A percentile compares a stretch with the other conserved stretches of the same genome.
These are phyloP conservation scores for Penicillium pancosmium DNA, from an alignment of 495 filamentous ascomycete genomes.

Conservation along the genomic window DNA sequence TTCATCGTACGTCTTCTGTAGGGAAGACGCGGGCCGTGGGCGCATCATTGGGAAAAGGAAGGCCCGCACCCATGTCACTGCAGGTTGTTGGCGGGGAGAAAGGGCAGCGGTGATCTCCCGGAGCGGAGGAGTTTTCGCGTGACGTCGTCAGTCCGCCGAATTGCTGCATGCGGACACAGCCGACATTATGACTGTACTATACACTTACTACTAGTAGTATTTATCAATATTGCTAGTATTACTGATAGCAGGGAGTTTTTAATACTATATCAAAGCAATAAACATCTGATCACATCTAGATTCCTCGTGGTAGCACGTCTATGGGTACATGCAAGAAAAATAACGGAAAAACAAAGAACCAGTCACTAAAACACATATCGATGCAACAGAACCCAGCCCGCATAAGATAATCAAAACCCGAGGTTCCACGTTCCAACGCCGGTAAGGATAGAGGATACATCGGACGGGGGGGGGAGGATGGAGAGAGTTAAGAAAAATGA, in stretches of 20 bases:
- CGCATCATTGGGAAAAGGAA: conserved; percentile 66
- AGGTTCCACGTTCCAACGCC: conserved; percentile 40
- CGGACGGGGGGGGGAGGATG: conserved; percentile 13
- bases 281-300: conserved; percentile 29
- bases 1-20: conserved; percentile 98
- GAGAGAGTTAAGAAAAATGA: conserved; percentile 15
- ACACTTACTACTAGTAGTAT: neutral
- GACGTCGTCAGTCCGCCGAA: conserved; percentile 45
- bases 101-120: conserved; percentile 27
- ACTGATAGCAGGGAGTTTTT: neutral
- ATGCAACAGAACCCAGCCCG: conserved; percentile 29
- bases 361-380: conserved; percentile 25
- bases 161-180: conserved; percentile 27
- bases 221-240: neutral
- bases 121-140: conserved; percentile 41
- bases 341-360: conserved; percentile 23
- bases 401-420: conserved; percentile 26
- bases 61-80: conserved; percentile 36
- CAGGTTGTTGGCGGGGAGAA: conserved; percentile 23
- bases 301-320: conserved; percentile 30
- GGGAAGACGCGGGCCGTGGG: conserved; percentile 72
- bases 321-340: conserved; percentile 37
- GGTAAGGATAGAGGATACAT: conserved; percentile 34
- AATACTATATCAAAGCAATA: neutral
- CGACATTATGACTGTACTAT: neutral